Evolutionary conservation across 495 filamentous ascomycete genomes (phyloP), one percentile per base, ranked within the genome.

Genomic region (Apodospora peruviana): DNA sequence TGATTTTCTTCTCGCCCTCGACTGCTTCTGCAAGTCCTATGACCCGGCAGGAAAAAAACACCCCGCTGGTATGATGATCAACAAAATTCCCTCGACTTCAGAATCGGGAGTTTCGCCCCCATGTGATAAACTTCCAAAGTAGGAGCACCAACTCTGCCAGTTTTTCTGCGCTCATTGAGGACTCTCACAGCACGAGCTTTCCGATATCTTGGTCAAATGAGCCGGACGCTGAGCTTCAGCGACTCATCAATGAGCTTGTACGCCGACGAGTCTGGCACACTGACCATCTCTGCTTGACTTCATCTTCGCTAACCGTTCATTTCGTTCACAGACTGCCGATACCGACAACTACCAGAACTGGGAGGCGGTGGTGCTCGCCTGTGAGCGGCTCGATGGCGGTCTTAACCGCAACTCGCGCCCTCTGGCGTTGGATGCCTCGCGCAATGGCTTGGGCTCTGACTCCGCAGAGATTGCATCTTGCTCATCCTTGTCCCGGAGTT

Each of bases 321-420:
- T n/a, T n/a, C n/a, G n/a, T n/a, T n/a, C n/a, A n/a, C n/a, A n/a
- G 32, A 2, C 2, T 35, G 27, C 87, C 55, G 86, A 95, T 53
- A 80, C 90, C 2, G 93, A 98, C 69, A 88, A 87, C 66, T 96
- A 93, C 60, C 91, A 96, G 57, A 81, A 82, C 19, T 98, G 93
- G 93, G 93, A 96, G 71, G 89, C 88, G 66, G 83, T 97, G 18
- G 83, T 96, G 49, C 83, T 83, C 54, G 81, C 82, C 17, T 88
- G 85, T 36, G 88, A 96, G 62, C 74, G 75, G 40, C 83, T 95
- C 20, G 94, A 98, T 57, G 91, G 90, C 25, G 93, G 93, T 10
- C 79, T 98, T 46, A 96, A 91, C 58, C 84, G 94, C 49, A 97
- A 98, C 66, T 96, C 93, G 43, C 96, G 87, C 58, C 91, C 94